Evolutionary conservation across 257 asterid genomes (phyloP), one percentile per base, ranked within the genome.

Genomic region (Leonotis leonurus): DNA sequence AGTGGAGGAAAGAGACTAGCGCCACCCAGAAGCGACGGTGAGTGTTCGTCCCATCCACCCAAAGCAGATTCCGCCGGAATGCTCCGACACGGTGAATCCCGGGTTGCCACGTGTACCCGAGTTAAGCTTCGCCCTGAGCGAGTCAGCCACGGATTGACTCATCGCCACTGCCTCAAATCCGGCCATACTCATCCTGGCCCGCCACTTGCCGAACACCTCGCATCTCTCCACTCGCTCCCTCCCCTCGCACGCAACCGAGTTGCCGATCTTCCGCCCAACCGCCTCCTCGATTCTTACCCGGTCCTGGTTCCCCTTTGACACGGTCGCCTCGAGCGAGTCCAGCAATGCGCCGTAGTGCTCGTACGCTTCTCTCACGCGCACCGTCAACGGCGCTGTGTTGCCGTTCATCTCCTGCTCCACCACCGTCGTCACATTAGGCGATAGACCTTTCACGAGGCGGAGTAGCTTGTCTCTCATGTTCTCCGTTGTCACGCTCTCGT

Each of bases 191-290:
- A 90, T 43, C 32, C 97, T 79, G 73, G 96, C 89, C 82, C 95
- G 82, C 97, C 97, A 90, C 73, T 90, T 90, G 7, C 96, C 97
- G 17, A 75, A 78, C 68, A 90, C 78, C 39, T 90, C 97, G 70
- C 97, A 85, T 37, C 97, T 80, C 65, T 90, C 96, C 0, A 90
- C 87, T 0, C 97, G 95, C 54, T 90, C 96, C 78, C 82, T 78
- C 55, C 97, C 97, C 71, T 90, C 97, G 79, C 96, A 87, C 85
- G 95, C 93, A 25, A 90, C 85, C 82, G 97, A 80, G 95, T 90
- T 90, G 0, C 57, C 75, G 55, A 90, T 74, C 48, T 67, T 87
- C 39, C 96, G 92, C 61, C 97, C 74, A 78, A 90, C 79, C 16
- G 86, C 96, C 66, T 80, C 85, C 77, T 90, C 97, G 70, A 90